Percentiles rank a stretch among this genome's conserved stretches.
Conservation (phyloP, 768 basidiomycete genomes). For the Tephrocybe sp. region DNA sequence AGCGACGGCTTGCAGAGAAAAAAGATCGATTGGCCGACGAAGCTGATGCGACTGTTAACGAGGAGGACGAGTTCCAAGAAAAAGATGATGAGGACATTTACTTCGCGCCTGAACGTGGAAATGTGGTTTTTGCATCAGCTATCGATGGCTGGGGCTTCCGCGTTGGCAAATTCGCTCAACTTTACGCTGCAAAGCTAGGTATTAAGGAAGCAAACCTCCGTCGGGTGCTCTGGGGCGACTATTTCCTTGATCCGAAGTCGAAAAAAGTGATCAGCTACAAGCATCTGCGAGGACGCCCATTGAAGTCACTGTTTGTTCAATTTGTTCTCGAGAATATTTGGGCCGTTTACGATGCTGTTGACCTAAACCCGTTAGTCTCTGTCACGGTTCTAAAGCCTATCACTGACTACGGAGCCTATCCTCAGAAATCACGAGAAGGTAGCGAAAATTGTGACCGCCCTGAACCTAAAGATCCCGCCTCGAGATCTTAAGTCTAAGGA, state of each 20-base stretch:
- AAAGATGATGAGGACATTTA: slow-evolving; percentile 98
- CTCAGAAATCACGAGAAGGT: slow-evolving; percentile 86
- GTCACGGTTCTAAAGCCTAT: slow-evolving; percentile 13
- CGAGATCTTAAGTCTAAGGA: slow-evolving; percentile 94
- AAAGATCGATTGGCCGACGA: slow-evolving; percentile 69
- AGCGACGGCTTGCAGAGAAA: slow-evolving; percentile 74
- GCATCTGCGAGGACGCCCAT: slow-evolving; percentile 77
- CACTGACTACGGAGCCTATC: slow-evolving; percentile 1
- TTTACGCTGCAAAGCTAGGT: slow-evolving; percentile 87
- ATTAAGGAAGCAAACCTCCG: slow-evolving; percentile 86
- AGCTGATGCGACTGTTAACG: slow-evolving; percentile 56
- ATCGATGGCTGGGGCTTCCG: slow-evolving; percentile 98
- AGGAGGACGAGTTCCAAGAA: slow-evolving; percentile 77
- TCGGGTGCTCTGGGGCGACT: slow-evolving; percentile 95
- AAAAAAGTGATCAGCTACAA: slow-evolving; percentile 91
- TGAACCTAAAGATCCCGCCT: slow-evolving; percentile 79
- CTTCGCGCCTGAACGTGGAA: slow-evolving; percentile 93
- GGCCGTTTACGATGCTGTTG: slow-evolving; percentile 91
- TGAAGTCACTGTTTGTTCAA: slow-evolving; percentile 97
- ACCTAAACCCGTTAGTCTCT: slow-evolving; percentile 79
- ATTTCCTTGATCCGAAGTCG: slow-evolving; percentile 93
- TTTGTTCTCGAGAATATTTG: slow-evolving; percentile 97
- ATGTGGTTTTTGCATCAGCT: slow-evolving; percentile 94
- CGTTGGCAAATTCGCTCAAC: slow-evolving; percentile 86
- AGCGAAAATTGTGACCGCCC: slow-evolving; percentile 77